These are phyloP conservation scores for Epichloe baconii DNA, from an alignment of 2,329 filamentous ascomycete species.

Conservation along the genomic window DNA sequence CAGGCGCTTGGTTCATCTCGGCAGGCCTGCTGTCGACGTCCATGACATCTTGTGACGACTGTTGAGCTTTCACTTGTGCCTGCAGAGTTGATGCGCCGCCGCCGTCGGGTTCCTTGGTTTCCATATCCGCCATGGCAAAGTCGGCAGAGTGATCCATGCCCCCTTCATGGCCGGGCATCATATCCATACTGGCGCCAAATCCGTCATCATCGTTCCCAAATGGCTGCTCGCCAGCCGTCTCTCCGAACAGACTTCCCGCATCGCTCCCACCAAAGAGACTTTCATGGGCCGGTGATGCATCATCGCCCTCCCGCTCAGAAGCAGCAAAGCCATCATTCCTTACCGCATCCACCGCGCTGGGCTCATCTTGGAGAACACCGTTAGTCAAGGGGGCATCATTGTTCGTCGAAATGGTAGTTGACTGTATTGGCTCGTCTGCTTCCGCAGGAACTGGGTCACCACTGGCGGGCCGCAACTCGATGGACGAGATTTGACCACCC, in stretches of 20 bases:
- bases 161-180: constrained; percentile 27
- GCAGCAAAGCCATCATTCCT: constrained; percentile 12
- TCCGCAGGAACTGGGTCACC: constrained; percentile 64
- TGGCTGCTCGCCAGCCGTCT: constrained; percentile 44
- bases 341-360: constrained; percentile 3
- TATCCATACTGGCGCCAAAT: constrained; percentile 61
- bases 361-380: constrained; percentile 23
- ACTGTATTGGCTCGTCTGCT: constrained; percentile 43
- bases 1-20: neutral
- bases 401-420: constrained; percentile 65
- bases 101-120: neutral
- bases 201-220: constrained; percentile 79
- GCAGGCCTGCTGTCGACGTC: constrained; percentile 4
- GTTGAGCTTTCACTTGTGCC: neutral
- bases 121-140: constrained; percentile 27
- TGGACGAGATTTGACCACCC: constrained; percentile 72
- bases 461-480: constrained; percentile 72
- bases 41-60: constrained; percentile 6
- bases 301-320: constrained; percentile 38
- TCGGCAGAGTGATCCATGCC: constrained; percentile 30
- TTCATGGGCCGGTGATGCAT: constrained; percentile 55
- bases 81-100: neutral
- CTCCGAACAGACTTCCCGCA: constrained; percentile 78
- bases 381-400: constrained; percentile 49
- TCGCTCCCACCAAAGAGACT: constrained; percentile 75